Evolutionary conservation across 805 yeast genomes (phyloP), one percentile per base, ranked within the genome.

Genomic region (Isabelozyma rhagii): DNA sequence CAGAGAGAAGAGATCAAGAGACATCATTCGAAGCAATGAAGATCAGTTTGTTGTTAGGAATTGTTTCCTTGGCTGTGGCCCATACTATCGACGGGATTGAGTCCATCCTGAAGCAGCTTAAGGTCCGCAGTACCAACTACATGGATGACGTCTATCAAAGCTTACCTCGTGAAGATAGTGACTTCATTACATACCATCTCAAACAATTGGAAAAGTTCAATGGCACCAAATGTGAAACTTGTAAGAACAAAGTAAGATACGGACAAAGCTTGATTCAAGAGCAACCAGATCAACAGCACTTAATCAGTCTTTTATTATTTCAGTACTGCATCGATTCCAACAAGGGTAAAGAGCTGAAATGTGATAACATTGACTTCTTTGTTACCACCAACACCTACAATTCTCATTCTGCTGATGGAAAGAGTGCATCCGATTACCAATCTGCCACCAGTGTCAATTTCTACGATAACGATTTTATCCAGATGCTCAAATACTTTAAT

Each of bases 381-480:
- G 53, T 72, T 48, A 64, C 69, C 41, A 72, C 76, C 43, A 61
- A 66, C 44, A 57, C 69, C 28, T 42, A 59, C 43, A 53, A 59
- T 44, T 56, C 54, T n/a, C 59, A 58, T 28, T 56, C 53, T 28
- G 11, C 45, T 27, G 56, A 51, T 14, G 55, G 48, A 17, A 41
- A 49, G 10, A 63, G 46, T 17, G 59, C 60, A 39, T 55, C 66
- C 1, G 69, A 72, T 21, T 48, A 60, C 34, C 50, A 58, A 21
- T 55, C 57, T n/a, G 59, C 59, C 13, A 56, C 68, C 28, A 57
- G 66, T 21, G 57, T 72, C 40, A 62, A 67, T 51, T 66, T 72
- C 47, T 66, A 54, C 43, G 75, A 71, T 56, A 72, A 69, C 49
- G 77, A 72, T 47, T 72, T 70, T 53, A 55, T 69, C 45, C 70